Evolutionary conservation across 371 early-diverging fungal species (phyloP).

Genomic region (Mortierella sp.): DNA sequence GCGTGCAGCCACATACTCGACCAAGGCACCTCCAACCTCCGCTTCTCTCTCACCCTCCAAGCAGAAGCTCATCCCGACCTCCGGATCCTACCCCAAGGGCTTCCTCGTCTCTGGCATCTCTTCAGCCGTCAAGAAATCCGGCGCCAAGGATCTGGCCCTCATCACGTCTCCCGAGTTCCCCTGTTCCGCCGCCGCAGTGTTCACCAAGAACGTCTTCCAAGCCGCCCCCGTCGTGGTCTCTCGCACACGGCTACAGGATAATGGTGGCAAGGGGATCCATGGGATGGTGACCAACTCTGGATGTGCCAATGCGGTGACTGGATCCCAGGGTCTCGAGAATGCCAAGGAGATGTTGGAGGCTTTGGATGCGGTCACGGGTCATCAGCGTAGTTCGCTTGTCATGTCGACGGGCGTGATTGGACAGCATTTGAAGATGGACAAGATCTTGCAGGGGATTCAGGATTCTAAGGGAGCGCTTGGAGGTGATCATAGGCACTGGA

Average conservation of each 20-base stretch:
- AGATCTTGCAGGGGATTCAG: conserved; percentile 83
- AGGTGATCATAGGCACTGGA: conserved; percentile 77
- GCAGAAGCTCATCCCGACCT: conserved; percentile 63
- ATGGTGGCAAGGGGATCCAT: conserved; percentile 64
- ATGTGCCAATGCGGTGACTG: conserved; percentile 97
- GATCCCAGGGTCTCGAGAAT: conserved; percentile 84
- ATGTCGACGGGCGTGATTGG: conserved; percentile 99
- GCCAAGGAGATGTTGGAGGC: conserved; percentile 79
- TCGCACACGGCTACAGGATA: conserved; percentile 69
- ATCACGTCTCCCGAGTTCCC: conserved; percentile 79
- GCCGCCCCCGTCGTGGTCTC: conserved; percentile 93
- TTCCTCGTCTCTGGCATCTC: conserved; percentile 85
- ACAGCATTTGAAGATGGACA: conserved; percentile 88
- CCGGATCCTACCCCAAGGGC: conserved; percentile 81
- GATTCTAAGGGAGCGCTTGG: conserved; percentile 62
- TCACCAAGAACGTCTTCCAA: conserved; percentile 92
- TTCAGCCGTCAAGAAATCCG: conserved; percentile 88
- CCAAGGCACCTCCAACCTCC: conserved; percentile 48
- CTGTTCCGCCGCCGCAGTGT: conserved; percentile 89
- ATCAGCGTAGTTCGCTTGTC: conserved; percentile 70
- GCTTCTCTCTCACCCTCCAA: conserved; percentile 53
- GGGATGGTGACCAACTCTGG: conserved; percentile 92
- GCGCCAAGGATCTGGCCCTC: conserved; percentile 82
- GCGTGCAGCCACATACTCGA: conserved; percentile 30
- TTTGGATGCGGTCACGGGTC: conserved; percentile 65